Evolutionary conservation across 805 yeast genomes (phyloP), one percentile per base, ranked within the genome.

Genomic region (Candida insectorum): DNA sequence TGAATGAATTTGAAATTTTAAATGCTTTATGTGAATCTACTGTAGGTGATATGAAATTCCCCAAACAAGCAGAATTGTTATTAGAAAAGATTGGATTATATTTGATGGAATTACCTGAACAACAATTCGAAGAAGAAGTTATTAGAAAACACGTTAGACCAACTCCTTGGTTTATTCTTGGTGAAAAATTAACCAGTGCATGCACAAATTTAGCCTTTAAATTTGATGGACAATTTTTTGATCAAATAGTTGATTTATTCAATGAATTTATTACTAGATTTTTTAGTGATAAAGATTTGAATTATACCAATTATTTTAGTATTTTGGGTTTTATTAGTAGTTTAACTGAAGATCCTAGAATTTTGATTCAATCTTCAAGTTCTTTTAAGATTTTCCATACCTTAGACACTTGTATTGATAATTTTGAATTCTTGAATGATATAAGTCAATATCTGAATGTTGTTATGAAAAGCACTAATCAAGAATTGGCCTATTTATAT

Each of bases 1-100:
- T 65, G 24, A 73, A 69, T 37, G 83, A 79, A 49, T 64, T 66
- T 37, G 84, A 81, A 41, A 69, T 73, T 4, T 58, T 81, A 38
- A 44, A 73, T 28, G 83, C 86, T 0, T 54, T 82, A 17, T 75
- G 81, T 39, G 61, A 62, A 17, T 58, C 67, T 8, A 49, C 69
- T 4, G 36, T 37, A 4, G 57, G 62, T 6, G 48, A 54, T 7
- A 38, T 54, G 30, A 57, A 56, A 22, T 44, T 48, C 16, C 49
- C 52, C 1, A 47, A 42, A 5, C 72, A 70, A 29, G 77, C 75
- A 10, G 49, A 54, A 4, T 36, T 66, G 17, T 48, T 78, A 13
- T 47, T 73, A n/a, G 51, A 62, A 7, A 69, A 72, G 28, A 53
- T 79, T 31, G 41, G 65, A 3, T 52, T 63, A 1, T 77, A 77